Evolutionary conservation across 192 early-diverging fungal genomes (phyloP).

Genomic region (Obelidium mucronatum): DNA sequence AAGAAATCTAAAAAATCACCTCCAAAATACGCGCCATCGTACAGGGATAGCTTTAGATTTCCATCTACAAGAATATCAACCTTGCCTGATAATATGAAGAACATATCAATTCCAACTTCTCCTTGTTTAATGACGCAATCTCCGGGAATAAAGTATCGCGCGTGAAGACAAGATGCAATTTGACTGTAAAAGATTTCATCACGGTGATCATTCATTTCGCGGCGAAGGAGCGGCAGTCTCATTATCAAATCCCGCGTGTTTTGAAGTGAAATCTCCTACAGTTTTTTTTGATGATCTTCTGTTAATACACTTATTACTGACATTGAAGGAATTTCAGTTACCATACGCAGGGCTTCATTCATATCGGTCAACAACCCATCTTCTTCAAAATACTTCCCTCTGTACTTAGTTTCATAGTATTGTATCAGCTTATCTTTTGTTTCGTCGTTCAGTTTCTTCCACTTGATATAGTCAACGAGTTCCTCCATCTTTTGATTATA

Average conservation of each 20-base stretch:
- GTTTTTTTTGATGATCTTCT: not conserved
- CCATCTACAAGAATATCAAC: conserved; percentile 33
- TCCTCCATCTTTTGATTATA: conserved; percentile 44
- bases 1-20: not conserved
- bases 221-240: conserved; percentile 38
- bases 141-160: conserved; percentile 28
- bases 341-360: conserved; percentile 29
- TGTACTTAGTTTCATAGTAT: conserved; percentile 43
- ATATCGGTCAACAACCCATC: conserved; percentile 24
- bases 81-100: conserved; percentile 39
- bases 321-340: not conserved
- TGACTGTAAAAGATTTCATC: conserved; percentile 41
- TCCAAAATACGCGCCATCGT: conserved; percentile 50
- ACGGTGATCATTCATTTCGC: conserved; percentile 37
- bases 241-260: conserved; percentile 32
- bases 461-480: conserved; percentile 35
- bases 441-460: conserved; percentile 26
- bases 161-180: conserved; percentile 15
- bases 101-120: conserved; percentile 38
- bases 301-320: not conserved
- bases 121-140: conserved; percentile 42
- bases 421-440: conserved; percentile 25
- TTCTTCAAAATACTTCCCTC: conserved; percentile 46
- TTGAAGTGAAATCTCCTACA: conserved; percentile 44
- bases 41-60: conserved; percentile 13